Conservation (phyloP, 305 asterid genomes). For the Solanum aculeatissimum region DNA sequence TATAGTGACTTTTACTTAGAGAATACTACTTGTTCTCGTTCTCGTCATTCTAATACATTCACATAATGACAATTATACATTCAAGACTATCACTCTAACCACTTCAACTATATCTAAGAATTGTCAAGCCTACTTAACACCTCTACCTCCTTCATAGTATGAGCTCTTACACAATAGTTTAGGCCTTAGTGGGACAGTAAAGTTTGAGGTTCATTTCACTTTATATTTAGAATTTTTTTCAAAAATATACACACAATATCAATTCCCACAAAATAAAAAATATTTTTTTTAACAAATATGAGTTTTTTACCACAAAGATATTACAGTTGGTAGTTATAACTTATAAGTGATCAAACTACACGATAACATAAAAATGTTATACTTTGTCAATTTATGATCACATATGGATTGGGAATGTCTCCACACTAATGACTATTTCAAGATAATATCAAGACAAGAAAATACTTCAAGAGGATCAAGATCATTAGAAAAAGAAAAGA, state of each 20-base stretch:
- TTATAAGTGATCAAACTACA: not conserved
- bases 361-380: not conserved
- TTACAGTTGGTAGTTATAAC: not conserved
- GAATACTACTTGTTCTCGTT: too few relatives aligned
- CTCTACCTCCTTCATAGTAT: too few relatives aligned
- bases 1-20: too few relatives aligned
- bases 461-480: not conserved
- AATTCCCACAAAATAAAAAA: not conserved
- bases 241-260: not conserved
- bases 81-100: too few relatives aligned
- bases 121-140: too few relatives aligned
- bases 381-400: not conserved
- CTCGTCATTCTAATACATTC: too few relatives aligned
- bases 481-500: too few relatives aligned
- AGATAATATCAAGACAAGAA: not conserved
- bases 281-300: too few relatives aligned
- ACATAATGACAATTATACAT: too few relatives aligned
- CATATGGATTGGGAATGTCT: not conserved
- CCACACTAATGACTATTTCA: not conserved
- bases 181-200: not conserved
- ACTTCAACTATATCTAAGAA: too few relatives aligned
- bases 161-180: too few relatives aligned
- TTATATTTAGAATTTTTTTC: not conserved
- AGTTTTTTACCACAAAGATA: not conserved
- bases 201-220: not conserved